These are phyloP conservation scores for Cryphonectria radicalis DNA, from an alignment of 2,329 filamentous ascomycete species.

Conservation along the genomic window DNA sequence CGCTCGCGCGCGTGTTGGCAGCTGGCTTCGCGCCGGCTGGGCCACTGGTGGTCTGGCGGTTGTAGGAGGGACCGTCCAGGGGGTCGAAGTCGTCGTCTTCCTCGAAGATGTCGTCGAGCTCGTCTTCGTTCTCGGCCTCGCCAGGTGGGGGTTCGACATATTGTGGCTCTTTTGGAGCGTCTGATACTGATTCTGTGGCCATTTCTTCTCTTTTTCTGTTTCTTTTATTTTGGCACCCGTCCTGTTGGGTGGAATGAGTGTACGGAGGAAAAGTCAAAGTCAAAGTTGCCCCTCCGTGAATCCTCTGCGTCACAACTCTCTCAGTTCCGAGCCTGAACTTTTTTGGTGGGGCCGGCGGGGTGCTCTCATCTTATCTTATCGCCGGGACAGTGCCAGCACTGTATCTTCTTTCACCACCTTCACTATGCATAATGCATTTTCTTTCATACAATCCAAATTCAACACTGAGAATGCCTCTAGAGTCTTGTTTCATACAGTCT, in stretches of 20 bases:
- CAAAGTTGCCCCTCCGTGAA: constrained; percentile 2
- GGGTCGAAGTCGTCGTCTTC: constrained; percentile 67
- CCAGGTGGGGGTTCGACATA: background rate
- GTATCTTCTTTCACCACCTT: background rate
- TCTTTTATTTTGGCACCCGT: background rate
- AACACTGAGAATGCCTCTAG: background rate
- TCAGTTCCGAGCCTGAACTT: background rate
- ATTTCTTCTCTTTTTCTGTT: constrained; percentile 5
- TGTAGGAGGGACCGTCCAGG: constrained; percentile 68
- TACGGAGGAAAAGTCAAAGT: background rate
- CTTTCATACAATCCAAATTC: background rate
- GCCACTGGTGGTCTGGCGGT: constrained; percentile 64
- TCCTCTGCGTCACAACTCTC: background rate
- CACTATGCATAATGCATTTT: background rate
- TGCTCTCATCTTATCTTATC: constrained; percentile 5
- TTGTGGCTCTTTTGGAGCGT: constrained; percentile 18
- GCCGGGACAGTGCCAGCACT: background rate
- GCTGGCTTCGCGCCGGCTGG: constrained; percentile 65
- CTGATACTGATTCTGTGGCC: constrained; percentile 13
- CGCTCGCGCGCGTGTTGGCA: constrained; percentile 76
- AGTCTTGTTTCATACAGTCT: background rate
- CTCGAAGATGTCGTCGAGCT: constrained; percentile 52
- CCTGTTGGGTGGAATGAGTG: background rate
- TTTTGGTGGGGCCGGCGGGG: constrained; percentile 17
- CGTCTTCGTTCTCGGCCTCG: constrained; percentile 47